Evolutionary conservation across 1,284 basidiomycete genomes (phyloP).

Genomic region (Puccinia polysora): DNA sequence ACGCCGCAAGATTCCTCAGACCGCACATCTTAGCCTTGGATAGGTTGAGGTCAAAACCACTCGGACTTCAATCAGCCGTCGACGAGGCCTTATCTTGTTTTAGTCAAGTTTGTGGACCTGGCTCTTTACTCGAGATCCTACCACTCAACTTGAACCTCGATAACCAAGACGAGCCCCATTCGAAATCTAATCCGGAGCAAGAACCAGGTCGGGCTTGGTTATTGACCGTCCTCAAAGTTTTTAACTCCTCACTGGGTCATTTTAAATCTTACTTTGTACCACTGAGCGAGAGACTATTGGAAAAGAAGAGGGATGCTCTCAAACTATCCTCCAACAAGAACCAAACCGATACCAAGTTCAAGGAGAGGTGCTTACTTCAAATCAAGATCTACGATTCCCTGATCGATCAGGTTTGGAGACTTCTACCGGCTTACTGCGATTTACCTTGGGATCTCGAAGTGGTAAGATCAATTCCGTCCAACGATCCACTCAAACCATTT

Average conservation of each 20-base stretch:
- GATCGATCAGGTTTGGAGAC: slow-evolving; percentile 83
- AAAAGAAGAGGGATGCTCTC: slow-evolving; percentile 60
- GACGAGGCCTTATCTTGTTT: slow-evolving; percentile 60
- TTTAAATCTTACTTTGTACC: slow-evolving; percentile 89
- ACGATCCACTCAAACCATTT: slow-evolving; percentile 1
- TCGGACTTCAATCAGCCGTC: slow-evolving; percentile 86
- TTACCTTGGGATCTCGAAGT: slow-evolving; percentile 71
- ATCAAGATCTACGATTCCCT: slow-evolving; percentile 91
- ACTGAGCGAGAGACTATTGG: slow-evolving; percentile 86
- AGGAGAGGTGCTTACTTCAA: slow-evolving; percentile 58
- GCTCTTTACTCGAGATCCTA: slow-evolving; percentile 67
- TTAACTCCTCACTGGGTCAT: slow-evolving; percentile 77
- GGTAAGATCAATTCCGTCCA: slow-evolving; percentile 48
- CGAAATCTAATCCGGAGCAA: slow-evolving; percentile 49
- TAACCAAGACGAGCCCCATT: slow-evolving; percentile 32
- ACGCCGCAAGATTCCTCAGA: slow-evolving; percentile 71
- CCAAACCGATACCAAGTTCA: slow-evolving; percentile 54
- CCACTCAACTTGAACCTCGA: slow-evolving; percentile 73
- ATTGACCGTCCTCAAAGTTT: slow-evolving; percentile 59
- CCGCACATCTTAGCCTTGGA: slow-evolving; percentile 71
- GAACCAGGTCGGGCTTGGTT: slow-evolving; percentile 70
- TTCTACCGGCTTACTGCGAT: slow-evolving; percentile 64
- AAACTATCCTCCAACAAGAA: slow-evolving; percentile 66
- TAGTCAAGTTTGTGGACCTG: slow-evolving; percentile 80
- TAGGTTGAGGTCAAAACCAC: slow-evolving; percentile 65